Evolutionary conservation across 2,329 filamentous ascomycete genomes (phyloP).

Genomic region (Orbilia brochopaga): DNA sequence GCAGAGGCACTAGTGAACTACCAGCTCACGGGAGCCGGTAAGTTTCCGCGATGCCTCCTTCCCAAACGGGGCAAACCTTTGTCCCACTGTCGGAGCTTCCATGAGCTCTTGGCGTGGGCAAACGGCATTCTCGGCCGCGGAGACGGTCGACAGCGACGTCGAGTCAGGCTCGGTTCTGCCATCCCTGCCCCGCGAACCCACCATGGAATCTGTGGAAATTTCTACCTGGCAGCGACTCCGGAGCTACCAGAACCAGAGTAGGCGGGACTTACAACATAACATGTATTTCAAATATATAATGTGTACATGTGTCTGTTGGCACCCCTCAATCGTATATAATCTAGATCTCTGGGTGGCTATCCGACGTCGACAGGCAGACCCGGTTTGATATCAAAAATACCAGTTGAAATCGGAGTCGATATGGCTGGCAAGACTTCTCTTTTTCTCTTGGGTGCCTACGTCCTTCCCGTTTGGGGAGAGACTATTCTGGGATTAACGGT

Average conservation of each 20-base stretch:
- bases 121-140: conserved; percentile 39
- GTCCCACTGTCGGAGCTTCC: too few relatives aligned
- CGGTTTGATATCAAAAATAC: not conserved
- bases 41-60: too few relatives aligned
- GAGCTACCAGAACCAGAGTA: not conserved
- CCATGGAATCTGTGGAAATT: conserved; percentile 14
- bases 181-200: conserved; percentile 14
- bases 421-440: conserved; percentile 41
- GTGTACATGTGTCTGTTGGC: not conserved
- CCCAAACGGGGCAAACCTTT: too few relatives aligned
- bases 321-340: not conserved
- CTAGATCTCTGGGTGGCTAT: not conserved
- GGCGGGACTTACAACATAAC: not conserved
- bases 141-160: conserved; percentile 38
- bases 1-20: conserved; percentile 1
- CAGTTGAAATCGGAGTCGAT: conserved; percentile 5
- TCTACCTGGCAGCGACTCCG: conserved; percentile 1
- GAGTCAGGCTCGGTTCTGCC: not conserved
- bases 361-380: not conserved
- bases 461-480: conserved; percentile 61
- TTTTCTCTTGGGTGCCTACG: conserved; percentile 33
- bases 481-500: conserved; percentile 81
- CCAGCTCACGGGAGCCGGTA: conserved; percentile 8
- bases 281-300: not conserved
- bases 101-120: conserved; percentile 27